Conservation (phyloP, 2,329 filamentous ascomycete species). For the Neoscytalidium dimidiatum region DNA sequence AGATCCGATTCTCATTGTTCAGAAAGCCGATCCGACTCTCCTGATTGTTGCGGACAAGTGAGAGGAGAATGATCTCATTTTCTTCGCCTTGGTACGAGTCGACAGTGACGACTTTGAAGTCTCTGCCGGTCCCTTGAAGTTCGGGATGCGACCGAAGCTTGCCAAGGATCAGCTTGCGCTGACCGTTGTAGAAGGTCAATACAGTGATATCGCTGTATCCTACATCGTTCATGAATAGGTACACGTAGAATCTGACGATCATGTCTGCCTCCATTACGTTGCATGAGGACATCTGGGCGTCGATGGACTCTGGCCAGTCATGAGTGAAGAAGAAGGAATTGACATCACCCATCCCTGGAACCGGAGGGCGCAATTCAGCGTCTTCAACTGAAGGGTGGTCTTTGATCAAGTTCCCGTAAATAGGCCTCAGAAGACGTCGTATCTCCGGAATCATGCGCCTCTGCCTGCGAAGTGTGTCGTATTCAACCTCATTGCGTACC, state of each 20-base stretch:
- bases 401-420: slow-evolving; percentile 59
- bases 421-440: slow-evolving; percentile 59
- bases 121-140: slow-evolving; percentile 38
- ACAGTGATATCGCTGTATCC: slow-evolving; percentile 67
- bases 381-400: slow-evolving; percentile 61
- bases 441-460: slow-evolving; percentile 73
- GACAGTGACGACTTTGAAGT: slow-evolving; percentile 72
- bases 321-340: slow-evolving; percentile 67
- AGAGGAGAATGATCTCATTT: slow-evolving; percentile 80
- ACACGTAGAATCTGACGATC: slow-evolving; percentile 70
- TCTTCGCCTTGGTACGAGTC: slow-evolving; percentile 92
- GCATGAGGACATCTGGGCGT: slow-evolving; percentile 65
- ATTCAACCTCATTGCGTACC: slow-evolving; percentile 65
- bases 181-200: slow-evolving; percentile 86
- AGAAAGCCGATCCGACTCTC: slow-evolving; percentile 70
- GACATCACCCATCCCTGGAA: slow-evolving; percentile 64
- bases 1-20: slow-evolving; percentile 62
- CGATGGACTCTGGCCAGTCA: slow-evolving; percentile 63
- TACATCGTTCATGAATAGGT: slow-evolving; percentile 70
- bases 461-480: slow-evolving; percentile 66
- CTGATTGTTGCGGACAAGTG: slow-evolving; percentile 72
- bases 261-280: slow-evolving; percentile 76
- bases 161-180: slow-evolving; percentile 65
- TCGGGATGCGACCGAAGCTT: slow-evolving; percentile 47
- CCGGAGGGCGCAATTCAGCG: slow-evolving; percentile 46